Base-by-base conservation (phyloP, 805 yeast species). In the Wickerhamomyces canadensis region DNA sequence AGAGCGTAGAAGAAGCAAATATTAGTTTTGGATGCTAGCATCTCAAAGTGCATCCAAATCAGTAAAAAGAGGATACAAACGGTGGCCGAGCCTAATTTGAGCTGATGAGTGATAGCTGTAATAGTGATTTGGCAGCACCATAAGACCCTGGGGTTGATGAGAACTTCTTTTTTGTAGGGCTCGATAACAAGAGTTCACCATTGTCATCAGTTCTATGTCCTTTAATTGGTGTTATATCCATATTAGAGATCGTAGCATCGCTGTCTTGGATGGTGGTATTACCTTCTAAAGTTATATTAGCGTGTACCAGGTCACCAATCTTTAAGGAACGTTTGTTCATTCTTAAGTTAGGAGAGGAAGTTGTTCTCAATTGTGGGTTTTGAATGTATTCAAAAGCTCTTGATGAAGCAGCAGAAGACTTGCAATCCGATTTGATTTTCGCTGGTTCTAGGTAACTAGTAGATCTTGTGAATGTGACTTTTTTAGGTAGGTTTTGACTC, bases 61-160 rank as follows among this genome's bases (percentile, higher is more conserved):
- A n/a, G n/a, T n/a, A n/a, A n/a, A n/a, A n/a, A n/a, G n/a, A n/a
- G n/a, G n/a, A n/a, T n/a, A n/a, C n/a, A n/a, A n/a, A n/a, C n/a
- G n/a, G n/a, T n/a, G n/a, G n/a, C n/a, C n/a, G n/a, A n/a, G n/a
- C n/a, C 38, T 16, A 45, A 33, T 40, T 41, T 13, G 65, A 57
- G 9, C 47, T 41, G 38, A 45, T 44, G 36, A 64, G 57, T 5
- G 72, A 67, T 41, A 68, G 39, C 41, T 67, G 72, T 21, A 68
- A 40, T 36, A 68, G 46, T 18, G 70, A 67, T 37, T 63, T 59
- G 10, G 74, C 74, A 21, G 74, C 74, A 26, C 72, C 73, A 37
- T 67, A 68, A 1, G 72, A 65, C 4, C 70, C 66, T 7, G 74
- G 74, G 3, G 74, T 68, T 4, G 70, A 58, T 42, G 64, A 47